Evolutionary conservation across 73 alveolate genomes (phyloP).

Genomic region (Halteria grandinella): DNA sequence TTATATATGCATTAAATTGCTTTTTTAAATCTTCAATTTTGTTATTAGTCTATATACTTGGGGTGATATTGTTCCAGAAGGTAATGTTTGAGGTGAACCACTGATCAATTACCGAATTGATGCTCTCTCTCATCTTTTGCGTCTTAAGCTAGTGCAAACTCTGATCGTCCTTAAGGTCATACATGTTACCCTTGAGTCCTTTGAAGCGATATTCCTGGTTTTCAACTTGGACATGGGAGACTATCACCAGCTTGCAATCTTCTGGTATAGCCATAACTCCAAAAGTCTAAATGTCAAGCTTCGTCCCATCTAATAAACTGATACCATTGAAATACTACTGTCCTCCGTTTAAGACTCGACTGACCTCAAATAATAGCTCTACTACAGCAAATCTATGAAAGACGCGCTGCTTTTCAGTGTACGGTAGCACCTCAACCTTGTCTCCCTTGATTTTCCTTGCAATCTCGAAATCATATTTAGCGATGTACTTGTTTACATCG

Average conservation of each 20-base stretch:
- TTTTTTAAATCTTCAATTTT: neutral
- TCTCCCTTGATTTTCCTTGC: neutral
- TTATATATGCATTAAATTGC: no score
- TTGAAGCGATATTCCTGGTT: no score
- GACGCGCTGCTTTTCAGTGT: neutral
- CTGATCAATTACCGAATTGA: neutral
- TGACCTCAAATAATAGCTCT: neutral
- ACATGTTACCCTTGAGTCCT: no score
- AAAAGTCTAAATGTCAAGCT: no score
- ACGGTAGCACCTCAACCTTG: neutral
- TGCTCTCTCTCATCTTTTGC: neutral
- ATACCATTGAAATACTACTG: neutral
- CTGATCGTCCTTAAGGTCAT: neutral
- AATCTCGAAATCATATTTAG: neutral
- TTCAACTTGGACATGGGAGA: no score
- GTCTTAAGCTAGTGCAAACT: neutral
- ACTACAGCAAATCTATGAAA: neutral
- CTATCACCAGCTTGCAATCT: neutral
- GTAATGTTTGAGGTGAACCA: neutral
- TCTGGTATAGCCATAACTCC: no score
- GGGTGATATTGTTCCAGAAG: neutral
- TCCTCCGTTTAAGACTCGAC: neutral
- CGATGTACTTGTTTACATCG: neutral
- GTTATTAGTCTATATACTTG: neutral
- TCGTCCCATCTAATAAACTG: neutral